phyloP scores from a whole-genome alignment of 2,329 filamentous ascomycete species.

The Penicillium hordei region DNA sequence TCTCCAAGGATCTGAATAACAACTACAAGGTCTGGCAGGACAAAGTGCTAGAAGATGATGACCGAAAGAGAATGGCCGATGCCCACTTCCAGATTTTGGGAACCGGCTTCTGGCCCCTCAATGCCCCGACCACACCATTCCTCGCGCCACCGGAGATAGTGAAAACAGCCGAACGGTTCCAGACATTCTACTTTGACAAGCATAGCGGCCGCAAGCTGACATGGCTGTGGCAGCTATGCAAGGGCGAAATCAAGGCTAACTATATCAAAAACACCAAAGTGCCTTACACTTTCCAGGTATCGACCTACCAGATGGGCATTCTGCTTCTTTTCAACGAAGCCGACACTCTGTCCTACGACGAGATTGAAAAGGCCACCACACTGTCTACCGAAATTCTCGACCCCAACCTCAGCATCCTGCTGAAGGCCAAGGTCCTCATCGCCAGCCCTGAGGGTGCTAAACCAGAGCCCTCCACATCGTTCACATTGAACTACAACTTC shows the following conservation, averaged over 20 bases:
- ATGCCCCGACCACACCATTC: constrained; percentile 82
- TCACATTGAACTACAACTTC: constrained; percentile 88
- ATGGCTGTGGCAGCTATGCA: constrained; percentile 98
- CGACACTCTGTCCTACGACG: constrained; percentile 80
- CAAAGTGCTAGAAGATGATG: constrained; percentile 62
- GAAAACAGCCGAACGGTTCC: constrained; percentile 85
- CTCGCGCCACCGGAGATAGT: constrained; percentile 81
- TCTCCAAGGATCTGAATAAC: constrained; percentile 92
- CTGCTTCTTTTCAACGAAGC: constrained; percentile 91
- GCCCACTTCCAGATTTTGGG: constrained; percentile 90
- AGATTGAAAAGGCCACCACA: constrained; percentile 78
- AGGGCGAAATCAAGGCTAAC: constrained; percentile 91
- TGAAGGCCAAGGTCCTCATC: constrained; percentile 88
- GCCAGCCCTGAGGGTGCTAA: constrained; percentile 72
- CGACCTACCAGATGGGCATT: constrained; percentile 96
- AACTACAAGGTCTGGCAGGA: constrained; percentile 79
- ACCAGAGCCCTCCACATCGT: constrained; percentile 73
- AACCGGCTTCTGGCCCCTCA: constrained; percentile 95
- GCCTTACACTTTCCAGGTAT: constrained; percentile 95
- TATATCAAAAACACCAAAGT: constrained; percentile 89
- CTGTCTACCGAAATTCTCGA: constrained; percentile 81
- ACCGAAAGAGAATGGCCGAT: constrained; percentile 70
- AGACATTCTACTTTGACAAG: constrained; percentile 91
- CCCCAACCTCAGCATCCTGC: constrained; percentile 77
- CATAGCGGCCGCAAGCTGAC: constrained; percentile 95